phyloP scores from a whole-genome alignment of 2,329 filamentous ascomycete genomes.

The Acarospora socialis region DNA sequence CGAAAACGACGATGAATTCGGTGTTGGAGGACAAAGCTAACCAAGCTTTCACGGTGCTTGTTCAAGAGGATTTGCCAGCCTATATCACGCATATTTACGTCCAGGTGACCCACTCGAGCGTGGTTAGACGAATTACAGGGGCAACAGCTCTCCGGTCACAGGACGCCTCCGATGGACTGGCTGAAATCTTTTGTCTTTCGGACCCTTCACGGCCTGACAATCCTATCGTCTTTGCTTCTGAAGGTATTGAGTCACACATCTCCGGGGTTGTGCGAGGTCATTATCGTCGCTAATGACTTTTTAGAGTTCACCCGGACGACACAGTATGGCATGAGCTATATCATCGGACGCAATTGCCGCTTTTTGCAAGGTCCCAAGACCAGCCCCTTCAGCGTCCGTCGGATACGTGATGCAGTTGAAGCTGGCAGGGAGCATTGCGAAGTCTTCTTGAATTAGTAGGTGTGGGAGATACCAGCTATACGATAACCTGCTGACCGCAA shows the following conservation, averaged over 20 bases:
- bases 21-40: conserved; percentile 48
- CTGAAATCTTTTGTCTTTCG: conserved; percentile 63
- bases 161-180: conserved; percentile 59
- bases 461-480: conserved; percentile 12
- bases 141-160: conserved; percentile 49
- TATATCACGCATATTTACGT: conserved; percentile 57
- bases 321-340: conserved; percentile 59
- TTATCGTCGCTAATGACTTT: conserved; percentile 6
- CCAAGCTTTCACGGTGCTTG: conserved; percentile 50
- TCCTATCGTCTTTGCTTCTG: conserved; percentile 62
- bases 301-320: conserved; percentile 62
- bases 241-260: conserved; percentile 36
- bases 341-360: conserved; percentile 61
- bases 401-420: conserved; percentile 47
- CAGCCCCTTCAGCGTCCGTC: conserved; percentile 44
- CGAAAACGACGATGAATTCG: conserved; percentile 41
- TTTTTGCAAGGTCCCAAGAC: conserved; percentile 66
- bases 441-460: conserved; percentile 60
- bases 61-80: conserved; percentile 54
- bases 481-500: background rate
- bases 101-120: conserved; percentile 54
- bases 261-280: background rate
- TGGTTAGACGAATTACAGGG: conserved; percentile 53
- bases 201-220: conserved; percentile 61
- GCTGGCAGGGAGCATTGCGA: conserved; percentile 58